Evolutionary conservation across 306 rosid species (phyloP), one percentile per base, ranked within the genome.

Genomic region (Acmispon strigosus): DNA sequence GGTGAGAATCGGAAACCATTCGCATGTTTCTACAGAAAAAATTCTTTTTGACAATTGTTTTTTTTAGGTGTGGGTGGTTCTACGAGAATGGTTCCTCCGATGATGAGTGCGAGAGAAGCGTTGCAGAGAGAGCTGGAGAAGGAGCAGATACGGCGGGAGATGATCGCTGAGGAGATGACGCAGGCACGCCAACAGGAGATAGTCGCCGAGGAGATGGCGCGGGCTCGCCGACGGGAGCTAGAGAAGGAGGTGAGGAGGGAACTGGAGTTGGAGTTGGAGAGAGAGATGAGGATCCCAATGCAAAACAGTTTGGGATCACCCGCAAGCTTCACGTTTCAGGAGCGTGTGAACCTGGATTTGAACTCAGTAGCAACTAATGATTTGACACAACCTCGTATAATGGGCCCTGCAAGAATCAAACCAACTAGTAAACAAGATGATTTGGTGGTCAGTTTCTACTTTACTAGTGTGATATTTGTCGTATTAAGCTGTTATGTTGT

Each of bases 191-290:
- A 90, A 41, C 37, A 68, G 15, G 50, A 78, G 53, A 56, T 87
- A 9, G 96, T 86, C 2, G 61, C 76, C 2, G 44, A 41, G 0
- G 87, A 78, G 69, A 76, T 73, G 13, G 44, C 59, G 0, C 75
- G 84, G 73, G 44, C 59, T 0, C 75, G 84, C 68, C 71, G 92
- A 41, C 37, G 70, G 15, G 50, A 78, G 53, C 61, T 87, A 9
- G 96, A 89, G 36, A 83, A 76, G 2, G 90, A 83, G 56, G 88
- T 89, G 22, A 81, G 87, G 37, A 79, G 76, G 57, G 96, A 85
- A 24, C 57, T 89, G 57, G 72, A 69, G 48, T 0, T 73, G 52
- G 87, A 86, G 73, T 0, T 73, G 52, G 87, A 86, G 73, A 57
- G 86, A 47, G 84, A 34, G 15, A 41, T 54, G 29, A 48, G 73